Evolutionary conservation across 257 asterid species (phyloP).

Genomic region (Gardenia jasminoides): DNA sequence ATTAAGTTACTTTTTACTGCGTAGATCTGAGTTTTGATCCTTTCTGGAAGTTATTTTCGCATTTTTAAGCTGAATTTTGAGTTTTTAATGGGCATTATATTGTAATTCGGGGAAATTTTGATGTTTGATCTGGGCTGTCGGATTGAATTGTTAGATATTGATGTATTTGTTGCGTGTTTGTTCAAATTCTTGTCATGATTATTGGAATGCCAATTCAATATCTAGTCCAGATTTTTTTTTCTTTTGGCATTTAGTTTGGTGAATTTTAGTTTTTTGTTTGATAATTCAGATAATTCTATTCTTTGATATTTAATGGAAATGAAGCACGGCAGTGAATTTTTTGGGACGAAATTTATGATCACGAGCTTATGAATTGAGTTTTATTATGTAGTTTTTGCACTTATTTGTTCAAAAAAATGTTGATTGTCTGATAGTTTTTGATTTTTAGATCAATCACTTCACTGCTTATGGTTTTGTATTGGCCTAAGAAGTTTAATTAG

Average conservation of each 20-base stretch:
- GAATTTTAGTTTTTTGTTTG: neutral
- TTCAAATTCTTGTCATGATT: neutral
- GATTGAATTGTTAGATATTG: neutral
- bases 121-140: slow-evolving; percentile 32
- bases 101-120: slow-evolving; percentile 23
- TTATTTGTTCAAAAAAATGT: neutral
- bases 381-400: too few species aligned
- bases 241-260: neutral
- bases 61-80: slow-evolving; percentile 21
- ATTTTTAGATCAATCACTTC: neutral
- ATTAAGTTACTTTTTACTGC: neutral
- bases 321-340: too few species aligned
- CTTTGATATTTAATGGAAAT: neutral
- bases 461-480: neutral
- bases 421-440: neutral
- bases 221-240: neutral
- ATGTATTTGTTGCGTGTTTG: neutral
- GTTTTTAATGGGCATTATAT: slow-evolving; percentile 15
- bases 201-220: neutral
- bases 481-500: neutral
- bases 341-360: neutral
- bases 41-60: neutral
- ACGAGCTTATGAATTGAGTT: neutral
- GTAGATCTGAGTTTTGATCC: slow-evolving; percentile 37
- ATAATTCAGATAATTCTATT: neutral